Percentiles rank a stretch among this genome's conserved stretches.
Evolutionary conservation across 306 rosid genomes (phyloP).

Genomic region (Quercus berberidifolia): DNA sequence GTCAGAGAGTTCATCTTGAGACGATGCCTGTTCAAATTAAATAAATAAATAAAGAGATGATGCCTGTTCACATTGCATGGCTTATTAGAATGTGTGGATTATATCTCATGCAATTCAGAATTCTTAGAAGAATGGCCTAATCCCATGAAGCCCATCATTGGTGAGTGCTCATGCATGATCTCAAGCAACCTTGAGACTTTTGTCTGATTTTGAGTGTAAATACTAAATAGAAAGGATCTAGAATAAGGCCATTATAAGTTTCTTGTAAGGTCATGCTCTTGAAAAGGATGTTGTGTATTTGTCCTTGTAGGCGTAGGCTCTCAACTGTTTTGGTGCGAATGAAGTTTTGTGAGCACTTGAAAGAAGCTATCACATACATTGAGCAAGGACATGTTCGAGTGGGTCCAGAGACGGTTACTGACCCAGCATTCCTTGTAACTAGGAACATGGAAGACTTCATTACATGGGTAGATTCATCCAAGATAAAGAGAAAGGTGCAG

Average conservation of each 20-base stretch:
- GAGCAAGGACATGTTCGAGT: constrained; percentile 91
- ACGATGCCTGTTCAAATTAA: no score
- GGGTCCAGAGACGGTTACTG: constrained; percentile 82
- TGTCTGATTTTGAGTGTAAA: no score
- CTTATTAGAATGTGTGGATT: no score
- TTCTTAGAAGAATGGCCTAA: no score
- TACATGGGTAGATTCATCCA: constrained; percentile 91
- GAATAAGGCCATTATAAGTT: background rate
- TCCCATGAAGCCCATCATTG: no score
- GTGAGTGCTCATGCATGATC: no score
- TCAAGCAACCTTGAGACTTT: no score
- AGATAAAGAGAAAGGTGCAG: constrained; percentile 78
- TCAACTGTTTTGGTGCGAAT: constrained; percentile 68
- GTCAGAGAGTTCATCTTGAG: no score
- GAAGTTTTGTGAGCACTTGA: constrained; percentile 79
- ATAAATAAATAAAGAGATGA: no score
- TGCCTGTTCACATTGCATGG: no score
- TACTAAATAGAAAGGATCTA: no score
- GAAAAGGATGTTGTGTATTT: background rate
- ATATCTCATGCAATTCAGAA: no score
- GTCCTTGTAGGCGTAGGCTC: constrained; percentile 65
- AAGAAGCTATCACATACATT: constrained; percentile 82
- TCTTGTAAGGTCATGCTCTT: background rate
- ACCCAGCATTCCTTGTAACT: constrained; percentile 84
- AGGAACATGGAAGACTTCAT: constrained; percentile 92